Base-by-base conservation (phyloP, 257 asterid species). In the Petunia secreta region DNA sequence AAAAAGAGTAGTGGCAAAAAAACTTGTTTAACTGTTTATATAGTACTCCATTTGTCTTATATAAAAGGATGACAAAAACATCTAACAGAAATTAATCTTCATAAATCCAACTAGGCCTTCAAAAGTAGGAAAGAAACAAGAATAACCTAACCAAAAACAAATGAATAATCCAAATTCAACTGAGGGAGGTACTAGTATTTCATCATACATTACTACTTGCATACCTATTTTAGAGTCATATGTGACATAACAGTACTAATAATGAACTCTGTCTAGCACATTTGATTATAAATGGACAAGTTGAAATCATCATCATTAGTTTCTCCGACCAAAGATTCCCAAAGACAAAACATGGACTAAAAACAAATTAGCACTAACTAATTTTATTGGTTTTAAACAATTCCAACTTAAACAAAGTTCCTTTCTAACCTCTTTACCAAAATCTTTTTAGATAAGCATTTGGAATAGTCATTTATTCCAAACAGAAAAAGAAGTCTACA, bases 401-500 rank as follows among this genome's bases (percentile, higher is more conserved):
- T 34, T 73, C 62, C 60, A 25, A 73, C 36, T 73, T 11, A 10
- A 57, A 57, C 16, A 62, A 62, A 15, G 66, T 44, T 63, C 10
- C 37, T 62, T 62, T 62, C 66, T 62, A 13, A 62, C 0, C 14
- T 41, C 15, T 43, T 43, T n/a, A 38, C 7, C 15, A 3, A 4
- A 36, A 63, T 2, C 5, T 0, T 50, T 71, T 1, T 69, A 9
- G 77, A 71, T 71, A 50, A 73, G 78, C 78, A 50, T 73, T 44
- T 73, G 62, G 7, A 73, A 73, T 73, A 73, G 62, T 73, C 62
- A 73, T 50, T 48, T 71, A 73, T 73, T 73, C 46, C 62, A 50
- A 69, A 75, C 25, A 8, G 8, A 73, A 78, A 78, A 64, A 74
- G 79, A 78, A 85, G 85, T 82, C 85, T 78, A 84, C 87, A 86